These are phyloP conservation scores for Penicillium steckii DNA, from an alignment of 495 filamentous ascomycete species.

Conservation along the genomic window DNA sequence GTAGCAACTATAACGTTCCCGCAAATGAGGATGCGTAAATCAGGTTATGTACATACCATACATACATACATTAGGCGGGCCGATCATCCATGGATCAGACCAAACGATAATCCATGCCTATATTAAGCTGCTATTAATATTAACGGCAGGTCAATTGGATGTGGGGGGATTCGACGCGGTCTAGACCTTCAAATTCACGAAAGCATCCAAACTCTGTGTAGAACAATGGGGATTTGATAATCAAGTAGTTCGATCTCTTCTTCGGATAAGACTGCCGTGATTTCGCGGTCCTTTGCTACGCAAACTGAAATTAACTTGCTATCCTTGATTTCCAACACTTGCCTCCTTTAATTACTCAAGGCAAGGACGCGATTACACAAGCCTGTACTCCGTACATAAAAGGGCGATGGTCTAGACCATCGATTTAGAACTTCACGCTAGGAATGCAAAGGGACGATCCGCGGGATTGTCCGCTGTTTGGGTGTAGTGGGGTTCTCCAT, in stretches of 20 bases:
- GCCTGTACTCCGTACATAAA: not conserved
- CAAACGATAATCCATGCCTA: not conserved
- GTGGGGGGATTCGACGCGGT: not conserved
- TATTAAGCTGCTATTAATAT: not conserved
- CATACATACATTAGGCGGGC: not conserved
- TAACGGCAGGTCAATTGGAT: not conserved
- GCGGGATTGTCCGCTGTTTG: constrained; percentile 4
- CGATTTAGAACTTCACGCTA: not conserved
- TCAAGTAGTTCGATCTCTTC: not conserved
- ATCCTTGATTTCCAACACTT: not conserved
- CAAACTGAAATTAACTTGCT: not conserved
- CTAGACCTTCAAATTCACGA: not conserved
- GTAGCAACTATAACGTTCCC: not conserved
- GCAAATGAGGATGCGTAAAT: not conserved
- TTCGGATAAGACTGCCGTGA: too few relatives aligned
- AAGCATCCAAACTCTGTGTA: not conserved
- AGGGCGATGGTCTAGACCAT: constrained; percentile 7
- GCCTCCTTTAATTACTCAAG: not conserved
- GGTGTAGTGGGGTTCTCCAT: not conserved
- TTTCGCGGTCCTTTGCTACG: not conserved
- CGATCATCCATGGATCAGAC: not conserved
- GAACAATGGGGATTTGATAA: too few relatives aligned
- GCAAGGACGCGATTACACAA: not conserved
- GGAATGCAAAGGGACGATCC: not conserved
- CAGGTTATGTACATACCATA: not conserved